phyloP scores from a whole-genome alignment of 305 asterid species.

The Galium porrigens region DNA sequence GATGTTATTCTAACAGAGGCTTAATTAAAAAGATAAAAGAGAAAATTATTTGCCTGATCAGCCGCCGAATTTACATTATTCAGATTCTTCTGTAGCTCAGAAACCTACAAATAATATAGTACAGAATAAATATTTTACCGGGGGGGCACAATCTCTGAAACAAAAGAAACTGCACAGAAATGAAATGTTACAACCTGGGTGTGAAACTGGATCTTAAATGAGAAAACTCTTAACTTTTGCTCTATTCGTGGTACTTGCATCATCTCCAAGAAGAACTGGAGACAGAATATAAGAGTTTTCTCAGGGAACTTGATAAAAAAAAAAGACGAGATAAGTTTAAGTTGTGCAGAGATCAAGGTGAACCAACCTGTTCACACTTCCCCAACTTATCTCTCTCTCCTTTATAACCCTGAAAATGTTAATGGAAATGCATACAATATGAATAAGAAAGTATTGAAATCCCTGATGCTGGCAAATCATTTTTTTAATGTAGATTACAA shows the following conservation, averaged over 20 bases:
- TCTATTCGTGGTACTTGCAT: slow-evolving; percentile 90
- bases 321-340: slow-evolving; percentile 5
- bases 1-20: slow-evolving; percentile 13
- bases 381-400: slow-evolving; percentile 78
- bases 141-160: slow-evolving; percentile 7
- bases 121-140: slow-evolving; percentile 7
- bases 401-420: slow-evolving; percentile 63
- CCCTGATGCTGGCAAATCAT: background rate
- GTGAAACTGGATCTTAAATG: slow-evolving; percentile 71
- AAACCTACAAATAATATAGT: slow-evolving; percentile 38
- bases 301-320: slow-evolving; percentile 11
- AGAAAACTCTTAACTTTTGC: slow-evolving; percentile 68
- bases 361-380: slow-evolving; percentile 76
- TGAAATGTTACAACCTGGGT: slow-evolving; percentile 45
- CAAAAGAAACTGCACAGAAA: slow-evolving; percentile 16
- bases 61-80: slow-evolving; percentile 60
- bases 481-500: background rate
- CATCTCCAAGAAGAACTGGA: slow-evolving; percentile 75
- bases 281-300: slow-evolving; percentile 10
- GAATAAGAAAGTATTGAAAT: slow-evolving; percentile 4
- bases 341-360: slow-evolving; percentile 18
- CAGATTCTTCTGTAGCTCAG: slow-evolving; percentile 66
- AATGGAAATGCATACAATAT: slow-evolving; percentile 4
- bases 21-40: slow-evolving; percentile 13
- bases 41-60: slow-evolving; percentile 49